phyloP scores from a whole-genome alignment of 2,329 filamentous ascomycete species.

The Malbranchea cinnamomea region DNA sequence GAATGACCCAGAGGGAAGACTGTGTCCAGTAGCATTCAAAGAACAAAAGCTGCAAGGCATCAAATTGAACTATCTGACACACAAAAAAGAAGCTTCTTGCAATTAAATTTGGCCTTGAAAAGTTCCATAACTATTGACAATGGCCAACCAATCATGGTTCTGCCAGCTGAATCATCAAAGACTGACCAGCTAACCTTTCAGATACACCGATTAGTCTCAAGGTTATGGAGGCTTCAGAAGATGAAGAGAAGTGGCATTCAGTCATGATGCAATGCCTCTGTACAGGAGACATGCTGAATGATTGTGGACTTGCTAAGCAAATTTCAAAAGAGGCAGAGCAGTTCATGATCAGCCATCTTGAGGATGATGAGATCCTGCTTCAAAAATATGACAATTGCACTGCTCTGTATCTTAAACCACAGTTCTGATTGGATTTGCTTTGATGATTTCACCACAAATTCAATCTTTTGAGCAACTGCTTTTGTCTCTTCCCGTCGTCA shows the following conservation, averaged over 20 bases:
- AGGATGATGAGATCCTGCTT: background rate
- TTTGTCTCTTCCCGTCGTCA: too few relatives aligned
- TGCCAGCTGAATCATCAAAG: constrained; percentile 1
- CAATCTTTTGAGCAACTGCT: background rate
- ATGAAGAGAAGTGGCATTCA: constrained; percentile 1
- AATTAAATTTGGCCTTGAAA: constrained; percentile 2
- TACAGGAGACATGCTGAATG: background rate
- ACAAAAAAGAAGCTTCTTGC: constrained; percentile 5
- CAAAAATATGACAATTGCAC: background rate
- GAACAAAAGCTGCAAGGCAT: constrained; percentile 1
- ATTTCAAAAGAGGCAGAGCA: background rate
- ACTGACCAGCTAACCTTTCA: background rate
- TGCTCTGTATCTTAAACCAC: background rate
- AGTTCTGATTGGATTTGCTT: constrained; percentile 1
- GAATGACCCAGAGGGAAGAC: background rate
- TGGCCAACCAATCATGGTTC: constrained; percentile 1
- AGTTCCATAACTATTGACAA: constrained; percentile 4
- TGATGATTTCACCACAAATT: constrained; percentile 2
- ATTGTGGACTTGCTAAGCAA: background rate
- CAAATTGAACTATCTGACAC: constrained; percentile 6
- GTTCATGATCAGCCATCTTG: background rate
- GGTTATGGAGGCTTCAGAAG: too few relatives aligned
- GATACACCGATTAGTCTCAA: constrained; percentile 1
- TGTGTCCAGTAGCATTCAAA: constrained; percentile 2
- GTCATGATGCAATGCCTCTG: constrained; percentile 1